phyloP scores from a whole-genome alignment of 148 eudicot genomes.

The Polygonum aviculare region DNA sequence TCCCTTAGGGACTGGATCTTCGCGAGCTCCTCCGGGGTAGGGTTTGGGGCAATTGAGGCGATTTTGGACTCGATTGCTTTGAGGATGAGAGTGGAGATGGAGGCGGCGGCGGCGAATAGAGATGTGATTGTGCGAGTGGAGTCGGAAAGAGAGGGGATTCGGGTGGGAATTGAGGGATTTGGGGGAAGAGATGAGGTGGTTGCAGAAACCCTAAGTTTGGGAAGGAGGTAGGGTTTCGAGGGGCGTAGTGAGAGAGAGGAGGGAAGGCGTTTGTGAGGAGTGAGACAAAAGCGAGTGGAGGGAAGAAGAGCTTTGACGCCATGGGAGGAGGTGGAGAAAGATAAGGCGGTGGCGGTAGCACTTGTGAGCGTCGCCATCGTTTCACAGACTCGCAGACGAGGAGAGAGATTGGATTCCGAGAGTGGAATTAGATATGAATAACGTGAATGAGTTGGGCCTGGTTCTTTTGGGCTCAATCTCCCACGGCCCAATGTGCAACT shows the following conservation, averaged over 20 bases:
- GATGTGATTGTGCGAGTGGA: constrained; percentile 44
- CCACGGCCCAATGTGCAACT: background rate
- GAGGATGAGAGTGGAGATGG: constrained; percentile 25
- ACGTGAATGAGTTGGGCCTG: background rate
- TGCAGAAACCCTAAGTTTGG: constrained; percentile 13
- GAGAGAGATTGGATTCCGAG: background rate
- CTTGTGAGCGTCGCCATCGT: constrained; percentile 22
- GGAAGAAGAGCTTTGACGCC: background rate
- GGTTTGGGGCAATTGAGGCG: constrained; percentile 8
- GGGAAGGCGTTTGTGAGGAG: background rate
- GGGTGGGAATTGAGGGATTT: background rate
- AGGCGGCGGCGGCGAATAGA: constrained; percentile 23
- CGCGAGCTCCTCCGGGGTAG: constrained; percentile 15
- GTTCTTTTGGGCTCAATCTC: background rate
- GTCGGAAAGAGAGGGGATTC: constrained; percentile 18
- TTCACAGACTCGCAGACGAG: background rate
- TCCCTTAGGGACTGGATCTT: constrained; percentile 14
- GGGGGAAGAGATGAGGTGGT: constrained; percentile 1
- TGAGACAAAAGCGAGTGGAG: constrained; percentile 5
- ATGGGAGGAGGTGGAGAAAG: background rate
- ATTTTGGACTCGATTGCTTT: constrained; percentile 11
- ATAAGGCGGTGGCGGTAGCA: constrained; percentile 17
- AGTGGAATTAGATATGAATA: background rate
- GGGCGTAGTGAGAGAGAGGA: constrained; percentile 15
- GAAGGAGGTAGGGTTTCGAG: constrained; percentile 2